Conservation (phyloP, 495 filamentous ascomycete genomes). For the Annulohypoxylon moriforme region DNA sequence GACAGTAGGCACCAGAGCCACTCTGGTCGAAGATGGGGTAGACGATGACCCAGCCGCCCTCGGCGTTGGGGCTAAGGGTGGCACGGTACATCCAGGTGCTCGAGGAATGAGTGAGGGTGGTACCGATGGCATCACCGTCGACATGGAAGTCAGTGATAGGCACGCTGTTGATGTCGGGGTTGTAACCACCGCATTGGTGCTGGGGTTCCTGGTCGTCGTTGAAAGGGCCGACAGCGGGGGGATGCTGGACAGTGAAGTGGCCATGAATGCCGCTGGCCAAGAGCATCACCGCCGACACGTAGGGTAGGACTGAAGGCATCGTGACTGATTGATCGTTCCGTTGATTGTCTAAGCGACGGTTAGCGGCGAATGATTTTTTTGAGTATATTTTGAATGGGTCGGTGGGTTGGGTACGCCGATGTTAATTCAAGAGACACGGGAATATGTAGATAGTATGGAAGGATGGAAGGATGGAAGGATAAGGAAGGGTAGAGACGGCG, state of each 20-base stretch:
- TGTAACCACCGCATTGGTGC: slow-evolving; percentile 62
- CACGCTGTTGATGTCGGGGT: slow-evolving; percentile 50
- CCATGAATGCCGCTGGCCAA: slow-evolving; percentile 52
- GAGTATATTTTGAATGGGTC: too few species aligned
- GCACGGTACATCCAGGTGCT: slow-evolving; percentile 63
- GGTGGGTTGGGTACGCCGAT: too few species aligned
- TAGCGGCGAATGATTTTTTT: background rate
- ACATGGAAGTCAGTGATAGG: slow-evolving; percentile 62
- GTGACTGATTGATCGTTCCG: slow-evolving; percentile 5
- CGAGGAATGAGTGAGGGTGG: slow-evolving; percentile 57
- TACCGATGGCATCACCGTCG: slow-evolving; percentile 57
- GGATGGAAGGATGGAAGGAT: too few species aligned
- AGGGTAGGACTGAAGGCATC: slow-evolving; percentile 29
- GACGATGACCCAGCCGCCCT: slow-evolving; percentile 61
- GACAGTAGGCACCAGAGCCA: slow-evolving; percentile 59
- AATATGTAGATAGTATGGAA: too few species aligned
- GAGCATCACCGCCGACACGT: slow-evolving; percentile 41
- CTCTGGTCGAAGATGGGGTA: slow-evolving; percentile 59
- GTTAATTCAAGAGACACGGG: too few species aligned
- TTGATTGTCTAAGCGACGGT: slow-evolving; percentile 1
- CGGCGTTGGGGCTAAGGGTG: slow-evolving; percentile 56
- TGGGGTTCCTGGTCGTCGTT: slow-evolving; percentile 55
- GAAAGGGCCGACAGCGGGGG: slow-evolving; percentile 57
- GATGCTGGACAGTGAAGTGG: slow-evolving; percentile 61
- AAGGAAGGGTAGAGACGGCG: background rate